Evolutionary conservation across 2,329 filamentous ascomycete genomes (phyloP), one percentile per base, ranked within the genome.

Genomic region (Arthrinium puccinioides): DNA sequence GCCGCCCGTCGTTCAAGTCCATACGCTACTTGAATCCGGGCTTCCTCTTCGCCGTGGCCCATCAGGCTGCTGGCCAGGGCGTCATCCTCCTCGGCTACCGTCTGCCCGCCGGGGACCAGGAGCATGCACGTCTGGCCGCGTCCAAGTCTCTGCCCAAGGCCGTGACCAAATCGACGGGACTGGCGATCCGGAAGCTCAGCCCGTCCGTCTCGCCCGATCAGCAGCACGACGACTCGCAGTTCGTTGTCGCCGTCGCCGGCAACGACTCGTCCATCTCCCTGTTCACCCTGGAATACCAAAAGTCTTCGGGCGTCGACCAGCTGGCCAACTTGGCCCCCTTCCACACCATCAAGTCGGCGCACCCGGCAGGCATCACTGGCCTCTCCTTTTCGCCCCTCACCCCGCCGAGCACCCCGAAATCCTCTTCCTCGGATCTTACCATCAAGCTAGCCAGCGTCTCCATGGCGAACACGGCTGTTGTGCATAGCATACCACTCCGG

Each of bases 391-490:
- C 76, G 4, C 62, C 62, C 38, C 82, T 81, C 55, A 54, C 58
- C 16, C 63, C 74, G 1, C 76, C 73, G 2, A 39, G 63, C 35
- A 57, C 74, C n/a, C 65, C 72, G 44, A 14, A 26, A 21, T 11
- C 64, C 61, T 57, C 64, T 38, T 63, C 63, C 35, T 53, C 57
- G 25, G 68, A 75, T 13, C 73, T 80, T 49, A 77, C 77, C 51
- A 65, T 94, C 48, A 86, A 85, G 50, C 74, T 95, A 4, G 88
- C 86, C 21, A 89, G 84, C 32, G 83, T 87, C 27, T 87, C 84
- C 33, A 79, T 94, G 49, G 82, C 79, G 42, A 89, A 88, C 56
- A 85, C 80, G 0, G 77, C 88, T 27, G 78, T 84, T 21, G 80
- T 94, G 19, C 86, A 94, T 59, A 83, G 78, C 26, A 79, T 95